Evolutionary conservation across 2,329 filamentous ascomycete species (phyloP).

Genomic region (Didymella pinodella): DNA sequence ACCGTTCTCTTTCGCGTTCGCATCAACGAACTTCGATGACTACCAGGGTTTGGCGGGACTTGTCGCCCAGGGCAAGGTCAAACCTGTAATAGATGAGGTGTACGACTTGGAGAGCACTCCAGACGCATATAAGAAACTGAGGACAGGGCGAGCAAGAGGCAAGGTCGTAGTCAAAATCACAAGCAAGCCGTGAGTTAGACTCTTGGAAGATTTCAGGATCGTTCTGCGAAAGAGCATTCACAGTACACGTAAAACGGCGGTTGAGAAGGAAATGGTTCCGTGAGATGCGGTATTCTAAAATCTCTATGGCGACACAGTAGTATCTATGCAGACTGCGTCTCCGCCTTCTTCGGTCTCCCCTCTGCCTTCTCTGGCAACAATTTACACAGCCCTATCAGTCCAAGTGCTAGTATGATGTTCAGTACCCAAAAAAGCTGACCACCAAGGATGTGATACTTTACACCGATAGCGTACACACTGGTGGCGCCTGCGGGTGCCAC

Average conservation of each 20-base stretch:
- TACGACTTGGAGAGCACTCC: constrained; percentile 63
- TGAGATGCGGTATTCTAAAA: background rate
- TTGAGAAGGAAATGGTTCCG: background rate
- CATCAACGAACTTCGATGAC: constrained; percentile 26
- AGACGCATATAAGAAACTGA: constrained; percentile 64
- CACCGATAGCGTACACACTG: constrained; percentile 72
- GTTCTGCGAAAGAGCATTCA: background rate
- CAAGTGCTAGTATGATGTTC: constrained; percentile 50
- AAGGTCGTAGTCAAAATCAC: constrained; percentile 60
- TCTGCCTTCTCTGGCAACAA: constrained; percentile 38
- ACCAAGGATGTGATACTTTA: constrained; percentile 65
- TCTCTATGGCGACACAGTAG: background rate
- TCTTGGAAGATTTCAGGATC: background rate
- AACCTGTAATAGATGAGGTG: constrained; percentile 61
- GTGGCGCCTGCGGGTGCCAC: constrained; percentile 72
- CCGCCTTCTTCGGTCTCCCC: constrained; percentile 17
- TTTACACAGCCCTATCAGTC: constrained; percentile 27
- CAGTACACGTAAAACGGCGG: background rate
- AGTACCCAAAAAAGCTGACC: constrained; percentile 74
- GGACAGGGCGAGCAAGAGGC: constrained; percentile 61
- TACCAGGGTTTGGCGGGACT: constrained; percentile 58
- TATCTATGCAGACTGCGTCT: background rate
- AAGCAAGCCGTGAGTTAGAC: background rate
- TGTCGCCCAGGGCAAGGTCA: constrained; percentile 65
- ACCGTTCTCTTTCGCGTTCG: constrained; percentile 49